Percentiles rank a stretch among this genome's conserved stretches.
Conservation (phyloP, 805 yeast genomes). For the Nakazawaea molendinolei region DNA sequence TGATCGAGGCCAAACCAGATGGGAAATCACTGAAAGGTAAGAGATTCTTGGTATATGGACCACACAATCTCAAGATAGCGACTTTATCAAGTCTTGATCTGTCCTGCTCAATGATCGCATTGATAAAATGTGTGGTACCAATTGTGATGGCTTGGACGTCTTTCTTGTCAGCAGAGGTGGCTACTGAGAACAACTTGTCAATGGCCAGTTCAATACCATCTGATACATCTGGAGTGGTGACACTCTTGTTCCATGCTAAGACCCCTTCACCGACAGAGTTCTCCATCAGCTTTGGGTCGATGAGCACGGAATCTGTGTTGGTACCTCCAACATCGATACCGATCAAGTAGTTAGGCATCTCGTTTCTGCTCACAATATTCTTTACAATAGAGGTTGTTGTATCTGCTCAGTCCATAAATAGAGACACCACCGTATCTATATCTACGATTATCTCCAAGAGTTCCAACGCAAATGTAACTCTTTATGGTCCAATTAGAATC, state of each 20-base stretch:
- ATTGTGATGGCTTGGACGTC: constrained; percentile 36
- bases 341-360: constrained; percentile 19
- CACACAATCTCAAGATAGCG: constrained; percentile 41
- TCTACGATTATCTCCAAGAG: no score
- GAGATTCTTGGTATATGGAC: constrained; percentile 32
- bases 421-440: no score
- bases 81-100: constrained; percentile 33
- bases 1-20: constrained; percentile 24
- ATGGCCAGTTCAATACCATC: constrained; percentile 35
- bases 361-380: neutral
- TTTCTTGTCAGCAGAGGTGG: constrained; percentile 15
- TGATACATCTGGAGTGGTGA: constrained; percentile 38
- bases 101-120: constrained; percentile 43
- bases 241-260: constrained; percentile 35
- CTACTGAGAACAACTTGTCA: constrained; percentile 22
- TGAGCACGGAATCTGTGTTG: constrained; percentile 40
- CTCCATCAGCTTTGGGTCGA: constrained; percentile 28
- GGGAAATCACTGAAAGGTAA: constrained; percentile 42
- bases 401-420: no score
- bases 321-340: constrained; percentile 53
- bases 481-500: no score
- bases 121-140: constrained; percentile 48
- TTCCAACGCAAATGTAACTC: no score
- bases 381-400: no score
- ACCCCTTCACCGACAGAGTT: constrained; percentile 25